These are phyloP conservation scores for Syzygium grande DNA, from an alignment of 345 rosid genomes.

Conservation along the genomic window DNA sequence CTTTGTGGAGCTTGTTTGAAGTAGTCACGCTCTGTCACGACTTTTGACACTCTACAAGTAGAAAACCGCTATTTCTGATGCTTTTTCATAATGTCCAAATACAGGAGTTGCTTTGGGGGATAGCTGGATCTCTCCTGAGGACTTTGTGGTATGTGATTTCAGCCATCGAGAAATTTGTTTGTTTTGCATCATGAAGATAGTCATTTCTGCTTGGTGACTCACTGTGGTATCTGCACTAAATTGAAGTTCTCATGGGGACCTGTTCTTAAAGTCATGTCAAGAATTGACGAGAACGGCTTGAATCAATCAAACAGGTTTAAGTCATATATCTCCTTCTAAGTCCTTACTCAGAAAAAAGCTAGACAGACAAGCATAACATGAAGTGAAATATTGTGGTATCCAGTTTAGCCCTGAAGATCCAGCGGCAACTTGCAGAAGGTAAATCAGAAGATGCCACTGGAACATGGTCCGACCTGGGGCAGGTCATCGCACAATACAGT, in stretches of 20 bases:
- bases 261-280: constrained; percentile 31
- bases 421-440: constrained; percentile 24
- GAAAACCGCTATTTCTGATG: neutral
- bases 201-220: neutral
- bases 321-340: neutral
- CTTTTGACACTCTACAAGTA: neutral
- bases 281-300: constrained; percentile 18
- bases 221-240: neutral
- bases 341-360: neutral
- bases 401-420: constrained; percentile 22
- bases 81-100: neutral
- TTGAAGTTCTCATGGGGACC: constrained; percentile 37
- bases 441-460: constrained; percentile 12
- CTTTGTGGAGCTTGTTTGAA: neutral
- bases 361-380: neutral
- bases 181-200: neutral
- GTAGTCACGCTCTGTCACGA: neutral
- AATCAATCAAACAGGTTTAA: constrained; percentile 23
- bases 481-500: constrained; percentile 1
- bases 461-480: constrained; percentile 18
- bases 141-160: constrained; percentile 22
- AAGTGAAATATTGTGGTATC: neutral
- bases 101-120: constrained; percentile 41
- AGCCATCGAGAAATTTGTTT: neutral
- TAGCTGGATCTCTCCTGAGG: constrained; percentile 48